Evolutionary conservation across 805 yeast species (phyloP), one percentile per base, ranked within the genome.

Genomic region (Debaryomyces tyrocola): DNA sequence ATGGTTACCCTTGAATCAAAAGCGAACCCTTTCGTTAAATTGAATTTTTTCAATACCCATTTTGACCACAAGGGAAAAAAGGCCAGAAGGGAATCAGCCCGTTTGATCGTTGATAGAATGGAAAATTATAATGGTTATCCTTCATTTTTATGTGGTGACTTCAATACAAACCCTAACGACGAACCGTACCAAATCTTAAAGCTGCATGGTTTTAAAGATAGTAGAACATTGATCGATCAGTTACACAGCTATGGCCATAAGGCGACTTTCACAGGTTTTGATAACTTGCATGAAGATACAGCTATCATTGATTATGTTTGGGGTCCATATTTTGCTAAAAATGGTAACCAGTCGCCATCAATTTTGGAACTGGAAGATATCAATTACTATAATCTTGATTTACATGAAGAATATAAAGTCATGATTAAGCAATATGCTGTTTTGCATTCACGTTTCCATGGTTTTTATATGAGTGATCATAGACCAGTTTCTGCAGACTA

Each of bases 241-340:
- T 44, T 50, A 3, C 59, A 52, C 40, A 50, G 51, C 24, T 80
- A 79, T 51, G 84, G 83, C 0, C 69, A 67, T 47, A 50, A 51
- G 17, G 50, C 64, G 20, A 79, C 84, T 0, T 78, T 69, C 49
- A 77, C 83, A 0, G 83, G 83, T 3, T 80, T 79, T 52, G 66
- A 67, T 47, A 58, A 53, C 14, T 57, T 50, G 10, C 34, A 59
- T 39, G 69, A 62, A 49, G 58, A 50, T 31, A 44, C 43, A 18
- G 47, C 59, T 15, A 66, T 66, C 28, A 77, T 77, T 40, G 81
- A 77, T 52, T 75, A 74, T 47, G 67, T 77, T 27, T 77, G 79
- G 78, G 62, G 71, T 1, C 70, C 73, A 6, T 51, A 50, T 41
- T 59, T 52, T 50, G 53, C 66, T 14, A 48, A 41, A 20, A 45